Evolutionary conservation across 352 stramenopile species (phyloP).

Genomic region (Phytophthora foliorum): DNA sequence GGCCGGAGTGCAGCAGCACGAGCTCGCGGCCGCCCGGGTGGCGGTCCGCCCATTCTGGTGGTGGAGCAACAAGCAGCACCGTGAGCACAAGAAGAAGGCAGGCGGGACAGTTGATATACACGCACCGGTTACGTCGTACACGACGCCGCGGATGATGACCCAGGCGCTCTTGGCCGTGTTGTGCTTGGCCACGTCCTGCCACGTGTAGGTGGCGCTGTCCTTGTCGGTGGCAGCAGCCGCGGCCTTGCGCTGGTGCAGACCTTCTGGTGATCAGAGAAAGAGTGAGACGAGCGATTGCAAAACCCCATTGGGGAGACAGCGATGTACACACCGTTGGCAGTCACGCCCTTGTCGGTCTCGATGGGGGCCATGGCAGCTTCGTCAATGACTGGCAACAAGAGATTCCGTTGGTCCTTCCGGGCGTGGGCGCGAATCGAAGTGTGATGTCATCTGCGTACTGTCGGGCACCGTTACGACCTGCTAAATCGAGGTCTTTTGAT

Average conservation of each 20-base stretch:
- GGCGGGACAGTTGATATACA: not conserved
- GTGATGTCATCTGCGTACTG: conserved; percentile 42
- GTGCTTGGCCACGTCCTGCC: conserved; percentile 96
- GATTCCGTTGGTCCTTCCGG: conserved; percentile 39
- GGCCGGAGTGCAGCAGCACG: conserved; percentile 80
- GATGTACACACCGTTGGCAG: conserved; percentile 29
- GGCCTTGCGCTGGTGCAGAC: conserved; percentile 72
- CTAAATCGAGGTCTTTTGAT: not conserved
- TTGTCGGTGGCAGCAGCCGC: conserved; percentile 31
- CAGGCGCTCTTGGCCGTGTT: conserved; percentile 96
- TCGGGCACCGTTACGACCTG: not conserved
- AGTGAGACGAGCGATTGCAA: not conserved
- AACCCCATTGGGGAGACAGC: not conserved
- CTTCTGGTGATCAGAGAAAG: conserved; percentile 26
- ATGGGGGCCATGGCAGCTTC: conserved; percentile 45
- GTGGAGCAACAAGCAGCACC: conserved; percentile 16
- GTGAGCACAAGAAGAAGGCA: conserved; percentile 3
- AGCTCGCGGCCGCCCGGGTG: conserved; percentile 88
- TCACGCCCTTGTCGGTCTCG: conserved; percentile 37
- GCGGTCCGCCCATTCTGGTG: conserved; percentile 76
- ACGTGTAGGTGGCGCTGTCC: conserved; percentile 81
- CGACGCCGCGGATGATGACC: conserved; percentile 95
- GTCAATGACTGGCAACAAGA: conserved; percentile 6
- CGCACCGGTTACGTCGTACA: conserved; percentile 95
- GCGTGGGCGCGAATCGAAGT: conserved; percentile 40